phyloP scores from a whole-genome alignment of 768 basidiomycete species.

The Austroboletus eburneus region DNA sequence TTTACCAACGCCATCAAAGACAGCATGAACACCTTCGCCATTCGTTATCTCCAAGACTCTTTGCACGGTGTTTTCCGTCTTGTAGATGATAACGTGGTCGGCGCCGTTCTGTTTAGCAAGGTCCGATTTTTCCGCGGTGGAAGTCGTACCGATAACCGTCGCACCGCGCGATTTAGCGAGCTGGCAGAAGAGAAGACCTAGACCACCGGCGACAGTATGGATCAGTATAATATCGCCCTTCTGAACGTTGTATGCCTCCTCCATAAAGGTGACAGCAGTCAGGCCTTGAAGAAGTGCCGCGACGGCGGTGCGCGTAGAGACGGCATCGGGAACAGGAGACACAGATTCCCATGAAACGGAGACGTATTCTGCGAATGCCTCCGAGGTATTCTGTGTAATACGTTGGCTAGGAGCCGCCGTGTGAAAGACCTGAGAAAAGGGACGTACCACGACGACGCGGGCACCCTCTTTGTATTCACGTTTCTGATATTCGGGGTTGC shows the following conservation, averaged over 20 bases:
- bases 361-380: constrained; percentile 68
- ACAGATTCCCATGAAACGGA: constrained; percentile 59
- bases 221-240: constrained; percentile 77
- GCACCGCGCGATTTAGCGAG: constrained; percentile 71
- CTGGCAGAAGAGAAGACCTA: constrained; percentile 69
- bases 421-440: neutral
- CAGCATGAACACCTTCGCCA: constrained; percentile 77
- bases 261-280: constrained; percentile 72
- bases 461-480: constrained; percentile 65
- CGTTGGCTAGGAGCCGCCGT: neutral
- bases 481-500: constrained; percentile 58
- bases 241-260: constrained; percentile 83
- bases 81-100: constrained; percentile 82
- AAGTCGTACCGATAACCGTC: constrained; percentile 90
- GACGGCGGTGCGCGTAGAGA: constrained; percentile 62
- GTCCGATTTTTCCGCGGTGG: constrained; percentile 76
- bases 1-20: constrained; percentile 96
- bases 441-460: constrained; percentile 63
- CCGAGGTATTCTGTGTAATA: constrained; percentile 38
- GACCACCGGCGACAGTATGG: constrained; percentile 89
- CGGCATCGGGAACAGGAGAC: constrained; percentile 58
- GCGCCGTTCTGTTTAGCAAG: constrained; percentile 78
- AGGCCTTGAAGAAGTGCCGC: constrained; percentile 70
- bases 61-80: constrained; percentile 67
- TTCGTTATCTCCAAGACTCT: constrained; percentile 72